Conservation (phyloP, 2,329 filamentous ascomycete genomes). For the Xylariaceae sp. region DNA sequence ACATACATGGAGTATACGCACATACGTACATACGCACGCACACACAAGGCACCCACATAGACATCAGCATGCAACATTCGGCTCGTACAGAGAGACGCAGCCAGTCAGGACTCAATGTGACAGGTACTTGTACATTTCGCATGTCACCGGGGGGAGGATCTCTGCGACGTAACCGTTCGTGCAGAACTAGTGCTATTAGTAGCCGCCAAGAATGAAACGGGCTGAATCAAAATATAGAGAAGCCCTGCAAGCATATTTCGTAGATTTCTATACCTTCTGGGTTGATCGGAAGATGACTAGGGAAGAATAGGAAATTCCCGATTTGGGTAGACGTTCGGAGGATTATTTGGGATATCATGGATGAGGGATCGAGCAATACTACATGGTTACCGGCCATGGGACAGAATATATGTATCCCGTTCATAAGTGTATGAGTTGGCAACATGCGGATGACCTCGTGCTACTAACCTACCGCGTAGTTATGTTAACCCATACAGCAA, state of each 20-base stretch:
- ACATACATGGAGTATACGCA: background rate
- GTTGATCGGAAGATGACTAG: too few relatives aligned
- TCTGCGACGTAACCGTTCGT: background rate
- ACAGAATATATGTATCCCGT: too few relatives aligned
- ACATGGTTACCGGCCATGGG: too few relatives aligned
- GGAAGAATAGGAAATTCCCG: too few relatives aligned
- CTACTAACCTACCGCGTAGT: background rate
- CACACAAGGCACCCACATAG: background rate
- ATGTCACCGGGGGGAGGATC: background rate
- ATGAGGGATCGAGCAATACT: too few relatives aligned
- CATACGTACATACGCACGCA: constrained; percentile 1
- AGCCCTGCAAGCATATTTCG: background rate
- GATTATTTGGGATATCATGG: too few relatives aligned
- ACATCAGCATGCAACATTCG: background rate
- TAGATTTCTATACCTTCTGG: too few relatives aligned
- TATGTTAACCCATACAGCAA: background rate
- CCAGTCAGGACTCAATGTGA: constrained; percentile 2
- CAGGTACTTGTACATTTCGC: background rate
- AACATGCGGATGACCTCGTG: background rate
- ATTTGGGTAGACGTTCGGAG: too few relatives aligned
- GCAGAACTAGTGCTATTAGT: background rate
- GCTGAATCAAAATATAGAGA: background rate
- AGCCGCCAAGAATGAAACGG: constrained; percentile 1
- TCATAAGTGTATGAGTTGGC: background rate
- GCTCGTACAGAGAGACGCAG: background rate